A percentile compares a stretch with the other conserved stretches of the same genome.
phyloP scores from a whole-genome alignment of 2,329 filamentous ascomycete genomes.

The Parascedosporium putredinis region DNA sequence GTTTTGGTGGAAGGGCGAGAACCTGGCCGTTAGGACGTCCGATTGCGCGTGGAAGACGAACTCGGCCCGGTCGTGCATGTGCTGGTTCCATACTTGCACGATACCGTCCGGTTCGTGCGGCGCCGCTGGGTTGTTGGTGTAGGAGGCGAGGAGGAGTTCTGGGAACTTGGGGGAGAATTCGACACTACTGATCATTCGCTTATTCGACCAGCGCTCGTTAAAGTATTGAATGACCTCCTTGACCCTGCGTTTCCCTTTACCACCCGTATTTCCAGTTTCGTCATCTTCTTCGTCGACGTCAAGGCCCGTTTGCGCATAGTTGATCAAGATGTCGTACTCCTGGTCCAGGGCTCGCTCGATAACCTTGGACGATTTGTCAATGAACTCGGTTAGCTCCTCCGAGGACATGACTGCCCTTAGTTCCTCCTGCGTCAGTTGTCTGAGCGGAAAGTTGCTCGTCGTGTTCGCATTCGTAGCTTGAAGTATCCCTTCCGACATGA shows the following conservation, averaged over 20 bases:
- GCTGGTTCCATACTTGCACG: conserved; percentile 93
- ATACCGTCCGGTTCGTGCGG: conserved; percentile 89
- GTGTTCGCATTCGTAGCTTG: conserved; percentile 27
- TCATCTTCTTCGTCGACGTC: conserved; percentile 75
- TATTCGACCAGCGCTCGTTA: conserved; percentile 92
- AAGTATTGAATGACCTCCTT: conserved; percentile 90
- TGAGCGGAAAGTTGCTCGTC: conserved; percentile 57
- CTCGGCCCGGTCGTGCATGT: conserved; percentile 88
- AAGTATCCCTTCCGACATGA: conserved; percentile 39
- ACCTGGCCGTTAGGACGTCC: conserved; percentile 89
- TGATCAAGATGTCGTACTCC: conserved; percentile 90
- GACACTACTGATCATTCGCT: conserved; percentile 91
- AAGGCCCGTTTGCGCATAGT: conserved; percentile 77
- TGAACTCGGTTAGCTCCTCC: conserved; percentile 87
- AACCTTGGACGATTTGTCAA: conserved; percentile 92
- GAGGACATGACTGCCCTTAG: conserved; percentile 83
- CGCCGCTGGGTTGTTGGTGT: conserved; percentile 93
- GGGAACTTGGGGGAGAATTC: conserved; percentile 94
- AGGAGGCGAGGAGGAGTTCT: conserved; percentile 84
- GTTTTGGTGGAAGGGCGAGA: conserved; percentile 97
- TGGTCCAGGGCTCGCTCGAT: conserved; percentile 92
- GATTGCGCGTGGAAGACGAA: conserved; percentile 95
- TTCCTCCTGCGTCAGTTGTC: conserved; percentile 74
- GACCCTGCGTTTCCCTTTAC: conserved; percentile 62
- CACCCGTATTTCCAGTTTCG: conserved; percentile 57